These are phyloP conservation scores for Botrytis sinoallii DNA, from an alignment of 2,329 filamentous ascomycete species.

Conservation along the genomic window DNA sequence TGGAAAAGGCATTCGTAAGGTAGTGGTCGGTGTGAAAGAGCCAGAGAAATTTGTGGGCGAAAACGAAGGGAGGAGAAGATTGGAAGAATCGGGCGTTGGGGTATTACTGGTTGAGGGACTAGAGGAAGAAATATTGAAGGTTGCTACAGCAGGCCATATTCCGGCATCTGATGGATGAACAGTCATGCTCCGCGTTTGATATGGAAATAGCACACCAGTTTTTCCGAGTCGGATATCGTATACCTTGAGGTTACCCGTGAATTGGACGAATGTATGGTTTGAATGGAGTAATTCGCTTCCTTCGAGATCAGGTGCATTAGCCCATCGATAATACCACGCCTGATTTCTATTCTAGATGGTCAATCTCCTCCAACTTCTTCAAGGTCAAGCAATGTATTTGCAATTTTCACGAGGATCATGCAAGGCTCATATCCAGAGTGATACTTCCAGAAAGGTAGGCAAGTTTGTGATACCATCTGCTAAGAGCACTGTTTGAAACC, in stretches of 20 bases:
- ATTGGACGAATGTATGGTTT: background rate
- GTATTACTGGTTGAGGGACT: constrained; percentile 72
- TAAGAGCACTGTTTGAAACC: background rate
- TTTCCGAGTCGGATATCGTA: background rate
- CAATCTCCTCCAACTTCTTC: too few species aligned
- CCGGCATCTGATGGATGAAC: background rate
- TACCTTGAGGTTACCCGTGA: background rate
- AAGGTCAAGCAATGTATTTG: background rate
- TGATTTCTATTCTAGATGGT: background rate
- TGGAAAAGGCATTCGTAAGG: constrained; percentile 56
- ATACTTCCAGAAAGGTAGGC: background rate
- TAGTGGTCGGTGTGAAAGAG: constrained; percentile 86
- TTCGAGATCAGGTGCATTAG: background rate
- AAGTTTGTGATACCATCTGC: background rate
- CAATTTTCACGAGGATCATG: background rate
- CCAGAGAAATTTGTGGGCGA: constrained; percentile 85
- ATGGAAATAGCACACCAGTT: background rate
- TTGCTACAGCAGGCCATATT: constrained; percentile 78
- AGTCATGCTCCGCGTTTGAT: background rate
- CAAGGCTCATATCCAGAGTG: background rate
- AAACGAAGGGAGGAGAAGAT: constrained; percentile 69
- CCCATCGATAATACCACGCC: background rate
- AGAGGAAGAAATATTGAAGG: constrained; percentile 74
- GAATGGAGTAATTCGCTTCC: background rate
- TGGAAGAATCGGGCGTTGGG: constrained; percentile 69